These are phyloP conservation scores for Raphanus raphanistrum DNA, from an alignment of 345 rosid genomes.

Conservation along the genomic window DNA sequence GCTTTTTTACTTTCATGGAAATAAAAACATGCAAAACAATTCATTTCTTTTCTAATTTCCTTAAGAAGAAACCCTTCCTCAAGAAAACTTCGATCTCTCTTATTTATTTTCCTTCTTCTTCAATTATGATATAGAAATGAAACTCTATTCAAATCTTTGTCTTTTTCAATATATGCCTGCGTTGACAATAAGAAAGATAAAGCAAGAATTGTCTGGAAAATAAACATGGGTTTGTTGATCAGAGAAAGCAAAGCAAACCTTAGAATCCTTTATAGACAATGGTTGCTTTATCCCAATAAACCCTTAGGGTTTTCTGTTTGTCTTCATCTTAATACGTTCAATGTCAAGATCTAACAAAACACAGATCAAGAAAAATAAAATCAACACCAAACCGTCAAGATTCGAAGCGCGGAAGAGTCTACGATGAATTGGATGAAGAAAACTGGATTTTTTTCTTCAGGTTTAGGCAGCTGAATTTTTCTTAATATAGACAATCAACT, in stretches of 20 bases:
- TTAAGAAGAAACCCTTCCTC: neutral
- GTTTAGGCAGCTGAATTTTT: constrained; percentile 28
- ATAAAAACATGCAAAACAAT: constrained; percentile 78
- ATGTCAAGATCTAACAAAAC: constrained; percentile 19
- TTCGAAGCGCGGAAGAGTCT: constrained; percentile 19
- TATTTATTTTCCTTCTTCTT: neutral
- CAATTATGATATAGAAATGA: neutral
- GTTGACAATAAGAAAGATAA: constrained; percentile 14
- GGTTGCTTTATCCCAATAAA: constrained; percentile 29
- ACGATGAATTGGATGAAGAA: constrained; percentile 3
- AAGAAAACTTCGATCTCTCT: neutral
- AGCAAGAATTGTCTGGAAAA: neutral
- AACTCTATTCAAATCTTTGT: neutral
- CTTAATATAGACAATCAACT: constrained; percentile 38
- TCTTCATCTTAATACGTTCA: neutral
- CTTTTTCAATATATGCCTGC: constrained; percentile 15
- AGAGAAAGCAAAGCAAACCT: constrained; percentile 30
- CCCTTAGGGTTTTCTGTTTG: constrained; percentile 28
- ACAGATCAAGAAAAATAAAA: constrained; percentile 8
- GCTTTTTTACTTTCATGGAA: constrained; percentile 50
- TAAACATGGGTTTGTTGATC: neutral
- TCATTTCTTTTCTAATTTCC: constrained; percentile 45
- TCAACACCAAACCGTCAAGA: constrained; percentile 23
- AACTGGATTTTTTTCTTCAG: constrained; percentile 23
- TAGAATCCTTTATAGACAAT: constrained; percentile 17